Conservation (phyloP, 495 filamentous ascomycete species). For the Monascus purpureus region DNA sequence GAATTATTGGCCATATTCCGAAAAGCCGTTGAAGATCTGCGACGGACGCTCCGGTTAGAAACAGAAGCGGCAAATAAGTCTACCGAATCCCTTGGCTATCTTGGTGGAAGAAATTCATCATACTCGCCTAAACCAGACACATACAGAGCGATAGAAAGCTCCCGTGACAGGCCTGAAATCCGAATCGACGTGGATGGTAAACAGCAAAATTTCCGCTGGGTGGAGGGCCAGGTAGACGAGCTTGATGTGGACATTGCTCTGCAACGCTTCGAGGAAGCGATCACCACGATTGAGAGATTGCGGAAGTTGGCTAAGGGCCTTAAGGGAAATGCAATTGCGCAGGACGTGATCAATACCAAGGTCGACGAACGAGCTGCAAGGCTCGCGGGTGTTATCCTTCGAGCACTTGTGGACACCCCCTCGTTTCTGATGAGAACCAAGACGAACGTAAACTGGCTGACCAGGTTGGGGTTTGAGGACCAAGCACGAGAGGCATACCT, state of each 20-base stretch:
- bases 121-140: slow-evolving; percentile 24
- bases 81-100: slow-evolving; percentile 69
- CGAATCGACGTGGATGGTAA: slow-evolving; percentile 93
- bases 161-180: slow-evolving; percentile 58
- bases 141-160: slow-evolving; percentile 51
- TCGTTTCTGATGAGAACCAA: slow-evolving; percentile 58
- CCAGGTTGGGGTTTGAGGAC: slow-evolving; percentile 77
- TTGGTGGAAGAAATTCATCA: slow-evolving; percentile 25
- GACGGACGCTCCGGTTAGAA: slow-evolving; percentile 67
- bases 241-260: slow-evolving; percentile 92
- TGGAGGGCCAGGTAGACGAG: slow-evolving; percentile 89
- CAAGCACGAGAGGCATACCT: slow-evolving; percentile 79
- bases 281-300: slow-evolving; percentile 68
- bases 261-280: slow-evolving; percentile 76
- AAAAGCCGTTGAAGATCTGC: slow-evolving; percentile 81
- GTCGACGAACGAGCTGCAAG: slow-evolving; percentile 73
- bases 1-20: slow-evolving; percentile 75
- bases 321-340: slow-evolving; percentile 70
- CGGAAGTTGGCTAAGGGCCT: slow-evolving; percentile 62
- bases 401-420: slow-evolving; percentile 58
- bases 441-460: slow-evolving; percentile 66
- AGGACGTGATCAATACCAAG: slow-evolving; percentile 79
- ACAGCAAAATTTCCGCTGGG: slow-evolving; percentile 89
- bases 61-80: slow-evolving; percentile 66
- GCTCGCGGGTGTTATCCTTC: slow-evolving; percentile 58